Base-by-base conservation (phyloP, 1,284 basidiomycete genomes). In the Acaromyces ingoldii region DNA sequence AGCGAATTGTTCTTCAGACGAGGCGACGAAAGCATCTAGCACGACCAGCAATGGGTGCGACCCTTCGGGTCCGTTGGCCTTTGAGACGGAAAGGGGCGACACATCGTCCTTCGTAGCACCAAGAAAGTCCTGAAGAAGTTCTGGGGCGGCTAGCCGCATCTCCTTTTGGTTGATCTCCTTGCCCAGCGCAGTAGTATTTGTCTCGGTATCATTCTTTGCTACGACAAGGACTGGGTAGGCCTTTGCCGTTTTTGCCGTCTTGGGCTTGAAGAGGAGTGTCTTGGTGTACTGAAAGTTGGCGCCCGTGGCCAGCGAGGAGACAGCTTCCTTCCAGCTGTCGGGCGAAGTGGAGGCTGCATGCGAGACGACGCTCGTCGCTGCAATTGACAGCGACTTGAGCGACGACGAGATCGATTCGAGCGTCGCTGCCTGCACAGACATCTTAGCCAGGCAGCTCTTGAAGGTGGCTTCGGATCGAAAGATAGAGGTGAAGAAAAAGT, bases 151-250 rank as follows among this genome's bases (percentile, higher is more conserved):
- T 49, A 93, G 78, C 38, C 91, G 81, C 67, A 95, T 80, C 59
- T 95, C 91, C 79, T 95, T 93, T 77, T 95, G 78, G 70, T 85
- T 85, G 58, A 97, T 81, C 72, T 85, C 85, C 78, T 88, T 88
- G 38, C 83, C 88, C 58, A 95, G 82, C 7, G 85, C 82, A n/a
- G 44, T 45, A 70, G 77, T 72, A 57, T 57, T 70, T 17, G 87
- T 88, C 72, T 91, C 87, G 15, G 89, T 89, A 36, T 83, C 80
- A 68, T 93, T 89, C 66, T 84, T 81, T 6, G 89, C 88, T 71
- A 96, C 82, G 55, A 93, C 85, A 6, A 56, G 22, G 48, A 96
- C 82, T 6, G 91, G 91, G 51, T 89, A 82, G 1, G 89, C 84
- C 24, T 83, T 84, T 5, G 88, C 89, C 0, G 83, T 82, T 78